A percentile compares a stretch with the other conserved stretches of the same genome.
phyloP scores from a whole-genome alignment of 1,284 basidiomycete species.

The Fomitiporia mediterranea region DNA sequence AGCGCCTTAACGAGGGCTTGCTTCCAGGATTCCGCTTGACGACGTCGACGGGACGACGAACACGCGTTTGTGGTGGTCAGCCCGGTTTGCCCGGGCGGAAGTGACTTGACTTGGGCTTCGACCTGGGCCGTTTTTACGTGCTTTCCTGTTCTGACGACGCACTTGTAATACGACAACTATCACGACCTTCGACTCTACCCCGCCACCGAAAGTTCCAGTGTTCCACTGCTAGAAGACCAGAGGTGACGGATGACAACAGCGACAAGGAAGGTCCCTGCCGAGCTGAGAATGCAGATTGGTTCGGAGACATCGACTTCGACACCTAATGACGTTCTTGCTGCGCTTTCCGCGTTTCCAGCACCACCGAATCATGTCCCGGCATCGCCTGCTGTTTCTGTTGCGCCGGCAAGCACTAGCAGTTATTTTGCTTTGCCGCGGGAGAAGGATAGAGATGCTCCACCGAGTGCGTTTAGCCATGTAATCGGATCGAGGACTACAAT shows the following conservation, averaged over 20 bases:
- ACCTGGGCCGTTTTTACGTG: neutral
- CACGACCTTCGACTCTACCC: neutral
- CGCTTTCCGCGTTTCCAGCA: conserved; percentile 19
- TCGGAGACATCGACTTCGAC: neutral
- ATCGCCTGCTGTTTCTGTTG: conserved; percentile 1
- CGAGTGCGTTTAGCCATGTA: neutral
- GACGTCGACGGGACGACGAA: neutral
- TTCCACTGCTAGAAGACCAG: neutral
- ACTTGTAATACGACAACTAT: neutral
- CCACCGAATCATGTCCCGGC: conserved; percentile 20
- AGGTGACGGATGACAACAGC: neutral
- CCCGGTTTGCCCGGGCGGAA: neutral
- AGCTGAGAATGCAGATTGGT: too few relatives aligned
- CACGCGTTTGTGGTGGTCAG: conserved; percentile 1
- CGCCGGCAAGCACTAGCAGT: neutral
- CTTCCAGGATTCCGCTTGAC: neutral
- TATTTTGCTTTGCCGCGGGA: neutral
- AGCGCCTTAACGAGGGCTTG: neutral
- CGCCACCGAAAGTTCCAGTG: too few relatives aligned
- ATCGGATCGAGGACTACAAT: neutral
- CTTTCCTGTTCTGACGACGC: too few relatives aligned
- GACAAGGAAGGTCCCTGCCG: too few relatives aligned
- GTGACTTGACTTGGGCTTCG: neutral
- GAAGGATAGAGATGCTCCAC: neutral
- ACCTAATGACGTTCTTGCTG: neutral